Evolutionary conservation across 768 basidiomycete genomes (phyloP).

Genomic region (Mrakia blollopis): DNA sequence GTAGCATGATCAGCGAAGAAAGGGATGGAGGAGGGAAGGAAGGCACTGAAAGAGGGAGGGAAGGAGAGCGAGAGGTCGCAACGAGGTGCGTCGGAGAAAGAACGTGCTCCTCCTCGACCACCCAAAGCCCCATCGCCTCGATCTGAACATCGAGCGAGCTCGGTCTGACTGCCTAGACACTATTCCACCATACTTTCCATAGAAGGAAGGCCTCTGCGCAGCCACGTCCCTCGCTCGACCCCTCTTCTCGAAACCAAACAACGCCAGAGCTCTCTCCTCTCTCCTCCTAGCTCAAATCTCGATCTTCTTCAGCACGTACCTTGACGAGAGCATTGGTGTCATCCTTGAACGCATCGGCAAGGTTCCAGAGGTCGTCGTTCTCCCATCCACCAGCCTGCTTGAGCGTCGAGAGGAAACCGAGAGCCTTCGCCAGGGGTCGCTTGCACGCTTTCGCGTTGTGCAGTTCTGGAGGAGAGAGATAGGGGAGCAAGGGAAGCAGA

Average conservation of each 20-base stretch:
- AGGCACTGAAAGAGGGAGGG: not conserved
- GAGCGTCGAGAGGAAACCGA: constrained; percentile 80
- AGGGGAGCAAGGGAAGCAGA: constrained; percentile 47
- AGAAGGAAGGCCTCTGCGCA: not conserved
- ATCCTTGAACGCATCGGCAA: constrained; percentile 79
- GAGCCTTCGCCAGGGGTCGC: constrained; percentile 59
- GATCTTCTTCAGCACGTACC: not conserved
- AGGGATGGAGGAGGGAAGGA: not conserved
- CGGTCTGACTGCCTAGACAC: not conserved
- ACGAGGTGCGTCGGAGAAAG: not conserved
- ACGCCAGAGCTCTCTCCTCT: not conserved
- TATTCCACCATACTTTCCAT: not conserved
- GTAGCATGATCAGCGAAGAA: not conserved
- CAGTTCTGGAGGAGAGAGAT: constrained; percentile 66
- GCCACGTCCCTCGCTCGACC: not conserved
- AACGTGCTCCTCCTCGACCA: not conserved
- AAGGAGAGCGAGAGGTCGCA: not conserved
- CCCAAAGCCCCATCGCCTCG: not conserved
- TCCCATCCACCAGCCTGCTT: constrained; percentile 58
- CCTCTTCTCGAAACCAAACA: constrained; percentile 6
- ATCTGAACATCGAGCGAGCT: not conserved
- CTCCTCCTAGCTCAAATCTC: not conserved
- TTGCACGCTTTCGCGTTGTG: constrained; percentile 78
- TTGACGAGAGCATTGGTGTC: constrained; percentile 93
- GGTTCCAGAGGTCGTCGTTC: constrained; percentile 74